Evolutionary conservation across 495 filamentous ascomycete species (phyloP), one percentile per base, ranked within the genome.

Genomic region (Aspergillus egyptiacus): DNA sequence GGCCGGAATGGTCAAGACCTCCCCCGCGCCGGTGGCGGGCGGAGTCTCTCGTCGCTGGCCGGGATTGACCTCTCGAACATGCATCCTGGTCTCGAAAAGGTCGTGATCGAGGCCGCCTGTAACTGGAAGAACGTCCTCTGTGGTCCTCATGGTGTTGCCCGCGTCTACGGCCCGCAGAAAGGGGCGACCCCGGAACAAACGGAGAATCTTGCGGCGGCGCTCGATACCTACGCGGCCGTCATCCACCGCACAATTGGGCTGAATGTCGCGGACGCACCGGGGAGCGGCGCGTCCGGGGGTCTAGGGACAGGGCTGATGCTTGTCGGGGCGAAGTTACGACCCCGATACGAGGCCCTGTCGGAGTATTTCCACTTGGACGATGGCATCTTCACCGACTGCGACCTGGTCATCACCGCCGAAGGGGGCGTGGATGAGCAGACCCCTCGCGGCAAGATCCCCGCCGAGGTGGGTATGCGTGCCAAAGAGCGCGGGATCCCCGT

Each of bases 91-190:
- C 22, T 51, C 22, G 36, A 51, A 11, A 0, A 34, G 5, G 48
- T 45, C 7, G 23, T 17, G 11, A 51, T 51, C 15, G 39, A 51
- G 32, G 48, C 34, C 7, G 48, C 34, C 22, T 51, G 48, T 28
- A 51, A 51, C 17, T 51, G 48, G 48, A 45, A 45, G 23, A 51
- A 51, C 23, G 32, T 51, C 31, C 40, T 51, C 19, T 51, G 48
- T 28, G 48, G 48, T 17, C 48, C 48, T 14, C 4, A 19, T 9
- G 48, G 48, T 2, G 48, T 51, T 4, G 48, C 48, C 14, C 38
- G 33, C n/a, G 40, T 51, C 5, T 51, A 51, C 15, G 48, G 39
- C 5, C 39, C 48, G 5, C 48, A 51, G 32, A 51, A 51, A 15
- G 48, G 48, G 1, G 48, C 48, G 2, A 27, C 40, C 3, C 20